Base-by-base conservation (phyloP, 2,329 filamentous ascomycete species). In the Elsinoe arachidis region DNA sequence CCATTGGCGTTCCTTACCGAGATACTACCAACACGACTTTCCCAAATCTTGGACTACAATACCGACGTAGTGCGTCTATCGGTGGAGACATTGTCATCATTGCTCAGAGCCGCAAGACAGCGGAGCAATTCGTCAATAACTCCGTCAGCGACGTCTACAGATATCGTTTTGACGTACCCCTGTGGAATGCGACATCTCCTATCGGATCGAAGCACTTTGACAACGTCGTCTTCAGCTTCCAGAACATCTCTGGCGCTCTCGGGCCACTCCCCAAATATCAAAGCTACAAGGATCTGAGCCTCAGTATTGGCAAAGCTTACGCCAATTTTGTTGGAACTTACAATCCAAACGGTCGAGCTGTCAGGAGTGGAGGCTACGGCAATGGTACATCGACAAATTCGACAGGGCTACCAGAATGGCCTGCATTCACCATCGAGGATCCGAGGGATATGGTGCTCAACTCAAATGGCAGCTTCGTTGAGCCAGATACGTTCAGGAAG, bases 211-310 rank as follows among this genome's bases (percentile, higher is more conserved):
- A 72, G 57, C 77, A 80, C 60, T 78, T 78, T 55, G 70, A 72
- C 62, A 78, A 79, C 51, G 76, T 78, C 0, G 75, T 75, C 1
- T 79, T 76, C 63, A 75, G 71, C 60, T 79, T 80, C 63, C 75
- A 79, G 63, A 79, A 79, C 57, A 76, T 78, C 46, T 72, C 71
- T 1, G 76, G 76, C 0, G 59, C 73, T 21, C 65, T 79, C n/a
- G 76, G 76, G 0, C 72, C 76, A 0, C 70, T 75, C 19, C 76
- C 76, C 0, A 47, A 62, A 35, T 63, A 58, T 43, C 60, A 70
- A 52, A 75, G 71, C 33, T 72, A 76, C 47, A 67, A 64, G 19
- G 71, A 77, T 41, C 61, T 70, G 14, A 64, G 62, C n/a, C 61
- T 59, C 6, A 55, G 44, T 5, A 73, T 76, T 14, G 74, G 73